These are phyloP conservation scores for Pseudopithomyces maydicus DNA, from an alignment of 2,329 filamentous ascomycete genomes.

Conservation along the genomic window DNA sequence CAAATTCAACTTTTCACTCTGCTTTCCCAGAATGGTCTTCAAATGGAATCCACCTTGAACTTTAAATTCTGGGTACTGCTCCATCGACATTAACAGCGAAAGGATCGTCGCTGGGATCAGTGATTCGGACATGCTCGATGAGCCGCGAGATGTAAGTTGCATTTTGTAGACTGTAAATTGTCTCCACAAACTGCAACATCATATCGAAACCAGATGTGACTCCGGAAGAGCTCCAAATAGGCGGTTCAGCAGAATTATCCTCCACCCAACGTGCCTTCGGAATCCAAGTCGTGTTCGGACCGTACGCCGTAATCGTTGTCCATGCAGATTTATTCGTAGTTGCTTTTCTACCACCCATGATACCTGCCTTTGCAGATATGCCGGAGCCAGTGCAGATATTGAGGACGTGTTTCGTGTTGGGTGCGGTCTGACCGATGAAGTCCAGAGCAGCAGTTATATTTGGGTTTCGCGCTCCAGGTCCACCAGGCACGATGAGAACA, in stretches of 20 bases:
- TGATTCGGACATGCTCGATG: slow-evolving; percentile 64
- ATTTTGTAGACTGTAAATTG: slow-evolving; percentile 58
- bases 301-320: slow-evolving; percentile 49
- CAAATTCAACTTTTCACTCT: neutral
- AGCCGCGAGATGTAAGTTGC: slow-evolving; percentile 55
- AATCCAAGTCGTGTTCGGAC: slow-evolving; percentile 63
- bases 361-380: slow-evolving; percentile 61
- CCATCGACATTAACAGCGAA: slow-evolving; percentile 44
- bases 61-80: neutral
- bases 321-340: slow-evolving; percentile 50
- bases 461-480: slow-evolving; percentile 51
- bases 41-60: neutral
- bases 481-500: slow-evolving; percentile 69
- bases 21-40: neutral
- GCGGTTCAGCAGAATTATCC: slow-evolving; percentile 57
- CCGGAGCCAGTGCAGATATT: slow-evolving; percentile 69
- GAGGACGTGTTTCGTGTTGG: slow-evolving; percentile 60
- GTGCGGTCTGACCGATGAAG: slow-evolving; percentile 56
- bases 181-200: slow-evolving; percentile 60
- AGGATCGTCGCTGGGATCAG: slow-evolving; percentile 57
- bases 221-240: slow-evolving; percentile 67
- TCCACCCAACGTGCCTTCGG: slow-evolving; percentile 65
- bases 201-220: slow-evolving; percentile 66
- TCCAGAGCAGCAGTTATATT: slow-evolving; percentile 41
- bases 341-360: slow-evolving; percentile 60